Percentiles rank a stretch among this genome's conserved stretches.
Conservation (phyloP, 176 grass and related monocot species). For the Phragmites australis region DNA sequence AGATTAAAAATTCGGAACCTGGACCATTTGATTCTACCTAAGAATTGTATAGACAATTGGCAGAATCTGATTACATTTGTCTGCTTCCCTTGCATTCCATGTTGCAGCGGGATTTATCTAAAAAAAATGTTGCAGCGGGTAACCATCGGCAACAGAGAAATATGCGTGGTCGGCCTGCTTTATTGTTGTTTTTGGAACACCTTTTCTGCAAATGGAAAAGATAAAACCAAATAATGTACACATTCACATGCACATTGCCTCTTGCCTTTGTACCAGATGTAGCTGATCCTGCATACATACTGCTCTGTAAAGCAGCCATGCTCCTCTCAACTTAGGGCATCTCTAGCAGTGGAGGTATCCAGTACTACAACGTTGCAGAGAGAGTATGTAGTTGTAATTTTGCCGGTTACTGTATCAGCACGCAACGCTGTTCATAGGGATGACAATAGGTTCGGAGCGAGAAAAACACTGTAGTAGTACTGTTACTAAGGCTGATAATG, state of each 20-base stretch:
- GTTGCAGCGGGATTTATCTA: too few relatives aligned
- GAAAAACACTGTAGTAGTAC: too few relatives aligned
- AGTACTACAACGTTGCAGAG: too few relatives aligned
- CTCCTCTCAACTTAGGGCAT: not conserved
- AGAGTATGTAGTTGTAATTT: too few relatives aligned
- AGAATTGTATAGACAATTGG: conserved; percentile 48
- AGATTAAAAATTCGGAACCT: conserved; percentile 40
- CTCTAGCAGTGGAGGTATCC: too few relatives aligned
- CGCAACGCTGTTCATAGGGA: too few relatives aligned
- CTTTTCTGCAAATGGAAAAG: conserved; percentile 57
- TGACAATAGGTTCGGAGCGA: too few relatives aligned
- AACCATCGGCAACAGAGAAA: conserved; percentile 45
- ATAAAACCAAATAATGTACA: conserved; percentile 49
- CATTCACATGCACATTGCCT: conserved; percentile 25
- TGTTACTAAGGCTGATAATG: too few relatives aligned
- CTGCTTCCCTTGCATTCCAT: conserved; percentile 43
- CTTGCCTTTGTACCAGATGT: conserved; percentile 30
- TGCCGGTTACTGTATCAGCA: too few relatives aligned
- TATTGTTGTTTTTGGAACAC: conserved; percentile 41
- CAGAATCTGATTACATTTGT: conserved; percentile 56
- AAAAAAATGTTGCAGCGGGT: too few relatives aligned
- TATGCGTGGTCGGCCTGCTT: conserved; percentile 47
- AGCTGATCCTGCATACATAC: conserved; percentile 15
- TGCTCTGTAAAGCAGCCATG: conserved; percentile 43
- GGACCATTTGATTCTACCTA: conserved; percentile 47